Evolutionary conservation across 176 grass and related monocot genomes (phyloP).

Genomic region (Dendrocalamus sinicus): DNA sequence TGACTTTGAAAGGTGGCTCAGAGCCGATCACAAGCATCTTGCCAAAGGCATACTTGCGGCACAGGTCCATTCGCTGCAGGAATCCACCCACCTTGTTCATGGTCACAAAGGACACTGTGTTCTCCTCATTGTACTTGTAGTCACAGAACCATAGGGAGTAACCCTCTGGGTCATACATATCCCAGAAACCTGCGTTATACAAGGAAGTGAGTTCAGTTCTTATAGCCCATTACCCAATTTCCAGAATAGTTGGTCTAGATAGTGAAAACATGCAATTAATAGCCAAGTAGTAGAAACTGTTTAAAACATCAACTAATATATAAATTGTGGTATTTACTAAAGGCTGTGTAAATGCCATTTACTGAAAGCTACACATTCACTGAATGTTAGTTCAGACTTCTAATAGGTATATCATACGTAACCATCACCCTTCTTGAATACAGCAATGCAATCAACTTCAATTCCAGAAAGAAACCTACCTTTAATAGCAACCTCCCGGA

Average conservation of each 20-base stretch:
- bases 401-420: not conserved
- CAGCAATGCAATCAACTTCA: not conserved
- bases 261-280: not conserved
- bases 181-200: constrained; percentile 72
- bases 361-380: not conserved
- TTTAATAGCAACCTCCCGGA: constrained; percentile 88
- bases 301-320: constrained; percentile 1
- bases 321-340: not conserved
- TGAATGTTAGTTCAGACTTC: not conserved
- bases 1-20: constrained; percentile 74
- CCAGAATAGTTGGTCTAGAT: not conserved
- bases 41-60: constrained; percentile 79
- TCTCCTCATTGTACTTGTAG: constrained; percentile 91
- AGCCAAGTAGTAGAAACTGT: not conserved
- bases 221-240: not conserved
- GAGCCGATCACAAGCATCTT: constrained; percentile 88
- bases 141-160: constrained; percentile 91
- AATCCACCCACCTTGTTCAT: constrained; percentile 84
- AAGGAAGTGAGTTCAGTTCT: not conserved
- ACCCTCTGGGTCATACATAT: constrained; percentile 82
- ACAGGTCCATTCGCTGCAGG: constrained; percentile 83
- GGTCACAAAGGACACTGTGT: constrained; percentile 73
- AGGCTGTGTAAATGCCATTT: not conserved
- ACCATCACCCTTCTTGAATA: not conserved
- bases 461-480: constrained; percentile 44